Evolutionary conservation across 1,284 basidiomycete species (phyloP).

Genomic region (Ceratobasidium sp.): DNA sequence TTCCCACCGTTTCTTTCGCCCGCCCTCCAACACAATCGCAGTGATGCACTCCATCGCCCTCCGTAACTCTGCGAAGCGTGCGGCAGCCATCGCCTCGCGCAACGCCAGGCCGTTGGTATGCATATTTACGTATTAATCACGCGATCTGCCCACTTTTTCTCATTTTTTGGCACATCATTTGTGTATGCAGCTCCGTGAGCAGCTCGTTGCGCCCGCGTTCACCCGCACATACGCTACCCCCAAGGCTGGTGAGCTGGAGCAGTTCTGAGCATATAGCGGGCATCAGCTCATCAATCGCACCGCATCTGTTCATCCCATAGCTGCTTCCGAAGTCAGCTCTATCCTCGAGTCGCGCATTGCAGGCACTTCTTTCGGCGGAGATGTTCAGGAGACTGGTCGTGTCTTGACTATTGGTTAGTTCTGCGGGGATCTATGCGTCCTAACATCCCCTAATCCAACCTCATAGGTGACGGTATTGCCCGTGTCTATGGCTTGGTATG

Average conservation of each 20-base stretch:
- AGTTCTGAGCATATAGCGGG: constrained; percentile 57
- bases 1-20: constrained; percentile 60
- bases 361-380: constrained; percentile 88
- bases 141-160: constrained; percentile 51
- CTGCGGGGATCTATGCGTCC: constrained; percentile 28
- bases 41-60: constrained; percentile 91
- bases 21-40: constrained; percentile 53
- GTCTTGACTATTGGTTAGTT: constrained; percentile 78
- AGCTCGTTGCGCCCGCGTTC: constrained; percentile 53
- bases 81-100: constrained; percentile 51
- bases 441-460: constrained; percentile 68
- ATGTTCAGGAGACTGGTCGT: constrained; percentile 99
- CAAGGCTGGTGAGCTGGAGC: constrained; percentile 71
- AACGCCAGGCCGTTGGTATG: constrained; percentile 71
- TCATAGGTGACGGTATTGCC: constrained; percentile 98
- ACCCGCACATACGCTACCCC: constrained; percentile 95
- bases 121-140: constrained; percentile 50
- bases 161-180: constrained; percentile 45
- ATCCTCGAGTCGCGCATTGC: constrained; percentile 99
- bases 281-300: constrained; percentile 53
- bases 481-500: constrained; percentile 87
- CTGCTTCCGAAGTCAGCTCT: constrained; percentile 98
- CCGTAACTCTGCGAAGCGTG: constrained; percentile 72
- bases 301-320: constrained; percentile 62
- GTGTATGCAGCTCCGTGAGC: constrained; percentile 48